These are phyloP conservation scores for Phaeotremella skinneri DNA, from an alignment of 768 basidiomycete genomes.

Conservation along the genomic window DNA sequence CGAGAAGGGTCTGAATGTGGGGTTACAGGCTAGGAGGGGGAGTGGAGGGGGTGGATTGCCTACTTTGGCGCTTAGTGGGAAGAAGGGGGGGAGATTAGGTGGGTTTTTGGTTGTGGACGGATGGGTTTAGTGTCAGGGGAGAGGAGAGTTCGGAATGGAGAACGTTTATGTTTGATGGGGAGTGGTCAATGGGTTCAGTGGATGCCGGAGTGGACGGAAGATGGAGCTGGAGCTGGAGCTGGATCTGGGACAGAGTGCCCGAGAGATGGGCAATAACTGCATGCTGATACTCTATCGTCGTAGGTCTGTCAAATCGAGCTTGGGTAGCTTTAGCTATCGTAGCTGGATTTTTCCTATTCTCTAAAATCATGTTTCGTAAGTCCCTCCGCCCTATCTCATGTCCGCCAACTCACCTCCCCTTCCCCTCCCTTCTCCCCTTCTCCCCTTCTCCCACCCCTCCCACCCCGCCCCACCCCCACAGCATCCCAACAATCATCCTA, in stretches of 20 bases:
- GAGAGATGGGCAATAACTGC: no score
- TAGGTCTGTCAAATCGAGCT: slow-evolving; percentile 35
- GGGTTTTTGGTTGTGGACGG: background rate
- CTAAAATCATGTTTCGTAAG: slow-evolving; percentile 37
- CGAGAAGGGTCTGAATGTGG: background rate
- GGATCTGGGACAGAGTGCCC: no score
- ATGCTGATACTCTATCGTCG: background rate
- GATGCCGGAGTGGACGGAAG: no score
- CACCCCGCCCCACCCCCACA: background rate
- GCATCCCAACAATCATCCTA: background rate
- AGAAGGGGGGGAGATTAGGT: background rate
- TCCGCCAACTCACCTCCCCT: background rate
- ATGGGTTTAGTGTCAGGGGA: no score
- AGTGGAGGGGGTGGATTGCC: no score
- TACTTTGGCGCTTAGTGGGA: background rate
- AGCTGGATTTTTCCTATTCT: slow-evolving; percentile 27
- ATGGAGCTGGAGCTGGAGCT: no score
- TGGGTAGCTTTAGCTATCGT: slow-evolving; percentile 35
- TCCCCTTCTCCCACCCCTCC: background rate
- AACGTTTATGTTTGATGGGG: no score
- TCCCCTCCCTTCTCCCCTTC: background rate
- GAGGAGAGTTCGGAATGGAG: no score
- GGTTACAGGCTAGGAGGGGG: background rate
- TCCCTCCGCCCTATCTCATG: background rate
- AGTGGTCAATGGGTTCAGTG: no score